phyloP scores from a whole-genome alignment of 2,329 filamentous ascomycete genomes.

The Diaporthe ilicicola region DNA sequence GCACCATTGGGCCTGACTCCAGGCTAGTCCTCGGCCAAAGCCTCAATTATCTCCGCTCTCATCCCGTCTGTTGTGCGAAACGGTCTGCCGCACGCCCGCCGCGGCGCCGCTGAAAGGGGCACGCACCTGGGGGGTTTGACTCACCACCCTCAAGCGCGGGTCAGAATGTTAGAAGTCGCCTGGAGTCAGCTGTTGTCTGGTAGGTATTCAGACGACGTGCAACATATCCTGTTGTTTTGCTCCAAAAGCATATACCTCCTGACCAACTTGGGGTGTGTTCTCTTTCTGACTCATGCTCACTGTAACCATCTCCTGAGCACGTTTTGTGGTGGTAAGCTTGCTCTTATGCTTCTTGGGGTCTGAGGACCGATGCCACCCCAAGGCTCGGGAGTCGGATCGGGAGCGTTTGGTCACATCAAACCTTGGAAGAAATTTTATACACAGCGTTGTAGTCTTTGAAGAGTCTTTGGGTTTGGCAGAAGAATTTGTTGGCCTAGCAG shows the following conservation, averaged over 20 bases:
- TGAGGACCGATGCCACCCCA: neutral
- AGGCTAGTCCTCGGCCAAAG: neutral
- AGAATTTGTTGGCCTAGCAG: too few species aligned
- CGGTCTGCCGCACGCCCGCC: too few species aligned
- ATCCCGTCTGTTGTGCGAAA: slow-evolving; percentile 2
- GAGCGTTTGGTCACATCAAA: too few species aligned
- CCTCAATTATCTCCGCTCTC: neutral
- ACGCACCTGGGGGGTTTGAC: neutral
- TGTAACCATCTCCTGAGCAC: neutral
- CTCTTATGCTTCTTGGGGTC: neutral
- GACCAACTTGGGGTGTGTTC: neutral
- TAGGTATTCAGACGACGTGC: neutral
- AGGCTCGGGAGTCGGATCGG: too few species aligned
- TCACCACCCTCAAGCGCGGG: neutral
- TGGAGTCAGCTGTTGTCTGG: neutral
- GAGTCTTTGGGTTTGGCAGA: too few species aligned
- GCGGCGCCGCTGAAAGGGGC: too few species aligned
- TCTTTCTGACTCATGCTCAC: neutral
- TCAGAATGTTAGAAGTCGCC: too few species aligned
- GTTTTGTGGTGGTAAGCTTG: neutral
- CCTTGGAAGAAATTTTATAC: neutral
- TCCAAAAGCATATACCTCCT: slow-evolving; percentile 1
- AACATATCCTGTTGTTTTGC: neutral
- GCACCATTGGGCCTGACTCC: neutral
- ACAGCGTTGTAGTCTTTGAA: neutral